Conservation (phyloP, 2,329 filamentous ascomycete genomes). For the Pseudocercospora musae region DNA sequence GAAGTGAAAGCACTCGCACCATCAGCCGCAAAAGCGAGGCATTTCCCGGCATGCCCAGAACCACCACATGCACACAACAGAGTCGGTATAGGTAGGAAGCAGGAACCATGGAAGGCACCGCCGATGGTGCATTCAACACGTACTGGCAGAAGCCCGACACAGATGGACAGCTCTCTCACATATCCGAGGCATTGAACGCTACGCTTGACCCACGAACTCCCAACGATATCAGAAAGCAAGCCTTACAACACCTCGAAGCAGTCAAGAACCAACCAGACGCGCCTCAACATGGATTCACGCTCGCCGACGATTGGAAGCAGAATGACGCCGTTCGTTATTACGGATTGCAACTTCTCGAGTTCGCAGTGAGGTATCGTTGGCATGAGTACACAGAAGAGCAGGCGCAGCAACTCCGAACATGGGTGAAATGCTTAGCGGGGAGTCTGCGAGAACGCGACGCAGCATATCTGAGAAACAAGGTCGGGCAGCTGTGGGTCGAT, state of each 20-base stretch:
- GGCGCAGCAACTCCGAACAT: conserved; percentile 64
- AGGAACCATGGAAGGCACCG: conserved; percentile 13
- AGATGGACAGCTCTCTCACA: conserved; percentile 37
- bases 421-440: conserved; percentile 76
- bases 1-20: neutral
- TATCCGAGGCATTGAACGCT: conserved; percentile 69
- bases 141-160: conserved; percentile 22
- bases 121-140: conserved; percentile 20
- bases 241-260: conserved; percentile 79
- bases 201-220: conserved; percentile 79
- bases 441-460: conserved; percentile 70
- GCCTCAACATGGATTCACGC: conserved; percentile 76
- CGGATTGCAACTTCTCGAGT: conserved; percentile 85
- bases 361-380: conserved; percentile 83
- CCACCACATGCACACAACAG: neutral
- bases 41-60: neutral
- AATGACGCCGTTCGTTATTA: conserved; percentile 86
- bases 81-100: neutral
- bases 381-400: conserved; percentile 68
- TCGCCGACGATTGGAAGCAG: conserved; percentile 73
- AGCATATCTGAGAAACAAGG: conserved; percentile 84
- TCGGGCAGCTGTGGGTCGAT: conserved; percentile 91
- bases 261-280: conserved; percentile 77
- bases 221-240: conserved; percentile 78
- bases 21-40: neutral